Conservation (phyloP, 495 filamentous ascomycete genomes). For the Neurospora africana region DNA sequence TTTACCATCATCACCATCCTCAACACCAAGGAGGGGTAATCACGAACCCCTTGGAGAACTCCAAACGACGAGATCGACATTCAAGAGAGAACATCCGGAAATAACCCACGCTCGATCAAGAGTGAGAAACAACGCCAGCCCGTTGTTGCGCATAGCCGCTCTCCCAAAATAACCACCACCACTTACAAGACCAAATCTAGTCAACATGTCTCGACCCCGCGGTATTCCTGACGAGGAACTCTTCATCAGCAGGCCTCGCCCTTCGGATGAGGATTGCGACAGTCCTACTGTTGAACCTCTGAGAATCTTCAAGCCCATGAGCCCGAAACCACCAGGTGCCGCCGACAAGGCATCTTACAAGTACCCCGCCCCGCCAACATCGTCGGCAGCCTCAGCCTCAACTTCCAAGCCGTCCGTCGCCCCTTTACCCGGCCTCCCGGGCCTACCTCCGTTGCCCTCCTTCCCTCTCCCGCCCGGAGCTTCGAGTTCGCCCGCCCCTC, state of each 20-base stretch:
- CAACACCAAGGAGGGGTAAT: conserved; percentile 6
- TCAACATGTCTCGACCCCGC: conserved; percentile 34
- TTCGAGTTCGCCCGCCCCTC: conserved; percentile 52
- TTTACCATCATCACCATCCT: neutral
- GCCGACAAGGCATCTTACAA: conserved; percentile 32
- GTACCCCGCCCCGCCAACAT: conserved; percentile 37
- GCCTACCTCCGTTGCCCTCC: conserved; percentile 29
- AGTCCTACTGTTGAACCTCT: conserved; percentile 74
- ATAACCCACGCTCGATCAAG: neutral
- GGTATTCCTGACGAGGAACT: conserved; percentile 63
- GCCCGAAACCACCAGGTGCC: conserved; percentile 31
- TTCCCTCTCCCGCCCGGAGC: conserved; percentile 52
- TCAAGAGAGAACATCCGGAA: neutral
- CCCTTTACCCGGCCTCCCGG: conserved; percentile 3
- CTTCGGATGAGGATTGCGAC: conserved; percentile 38
- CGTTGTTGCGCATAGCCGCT: neutral
- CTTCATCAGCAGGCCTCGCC: conserved; percentile 53
- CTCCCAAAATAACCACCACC: conserved; percentile 1
- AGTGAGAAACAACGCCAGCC: neutral
- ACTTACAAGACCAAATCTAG: conserved; percentile 1
- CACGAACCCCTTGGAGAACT: neutral
- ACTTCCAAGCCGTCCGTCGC: conserved; percentile 18
- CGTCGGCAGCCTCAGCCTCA: conserved; percentile 25
- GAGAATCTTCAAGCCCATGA: conserved; percentile 66
- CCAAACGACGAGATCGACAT: neutral